Percentiles rank a stretch among this genome's conserved stretches.
phyloP scores from a whole-genome alignment of 257 asterid genomes.

The Verbascum thapsus region DNA sequence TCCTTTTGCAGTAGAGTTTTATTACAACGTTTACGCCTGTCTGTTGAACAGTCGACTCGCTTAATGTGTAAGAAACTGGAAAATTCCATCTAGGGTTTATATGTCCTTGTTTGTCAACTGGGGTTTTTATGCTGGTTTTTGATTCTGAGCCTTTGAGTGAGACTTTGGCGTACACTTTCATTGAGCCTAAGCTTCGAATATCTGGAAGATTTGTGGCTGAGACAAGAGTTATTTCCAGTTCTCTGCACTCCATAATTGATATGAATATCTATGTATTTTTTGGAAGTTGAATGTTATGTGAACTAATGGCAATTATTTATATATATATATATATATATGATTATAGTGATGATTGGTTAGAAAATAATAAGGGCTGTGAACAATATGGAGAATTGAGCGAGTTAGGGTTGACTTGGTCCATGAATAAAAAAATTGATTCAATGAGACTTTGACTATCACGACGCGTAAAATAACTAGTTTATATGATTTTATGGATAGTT shows the following conservation, averaged over 20 bases:
- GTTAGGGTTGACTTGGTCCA: too few relatives aligned
- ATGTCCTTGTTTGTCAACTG: slow-evolving; percentile 9
- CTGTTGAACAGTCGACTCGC: slow-evolving; percentile 1
- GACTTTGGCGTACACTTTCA: slow-evolving; percentile 33
- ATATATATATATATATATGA: too few relatives aligned
- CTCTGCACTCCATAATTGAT: slow-evolving; percentile 23
- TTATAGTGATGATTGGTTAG: too few relatives aligned
- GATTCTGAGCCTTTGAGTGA: slow-evolving; percentile 26
- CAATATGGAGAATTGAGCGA: too few relatives aligned
- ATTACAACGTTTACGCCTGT: slow-evolving; percentile 5
- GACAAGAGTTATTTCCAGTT: slow-evolving; percentile 26
- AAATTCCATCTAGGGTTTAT: slow-evolving; percentile 36
- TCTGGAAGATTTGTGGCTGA: slow-evolving; percentile 29
- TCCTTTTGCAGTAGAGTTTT: slow-evolving; percentile 26
- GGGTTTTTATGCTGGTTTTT: slow-evolving; percentile 19
- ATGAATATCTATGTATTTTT: too few relatives aligned
- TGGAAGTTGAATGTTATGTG: neutral
- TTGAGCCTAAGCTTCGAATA: neutral
- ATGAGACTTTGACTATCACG: too few relatives aligned
- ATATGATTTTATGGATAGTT: too few relatives aligned
- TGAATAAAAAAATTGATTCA: too few relatives aligned
- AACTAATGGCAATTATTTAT: too few relatives aligned
- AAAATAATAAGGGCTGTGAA: too few relatives aligned
- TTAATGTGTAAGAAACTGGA: slow-evolving; percentile 15
- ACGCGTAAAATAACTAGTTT: too few relatives aligned